These are phyloP conservation scores for Phalaenopsis aphrodite DNA, from an alignment of 106 monocot species.

Conservation along the genomic window DNA sequence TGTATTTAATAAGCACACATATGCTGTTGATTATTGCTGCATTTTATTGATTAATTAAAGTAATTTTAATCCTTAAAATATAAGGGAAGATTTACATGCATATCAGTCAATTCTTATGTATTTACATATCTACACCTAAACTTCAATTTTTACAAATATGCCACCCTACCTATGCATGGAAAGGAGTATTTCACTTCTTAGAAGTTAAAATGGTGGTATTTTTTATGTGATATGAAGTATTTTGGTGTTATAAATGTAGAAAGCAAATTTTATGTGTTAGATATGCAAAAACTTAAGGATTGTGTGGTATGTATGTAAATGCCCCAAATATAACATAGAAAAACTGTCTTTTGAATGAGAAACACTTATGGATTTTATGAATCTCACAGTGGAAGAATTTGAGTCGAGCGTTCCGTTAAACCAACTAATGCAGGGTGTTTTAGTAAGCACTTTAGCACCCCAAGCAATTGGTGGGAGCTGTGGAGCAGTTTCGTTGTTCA, in stretches of 20 bases:
- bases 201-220: too few relatives aligned
- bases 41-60: neutral
- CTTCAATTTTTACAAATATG: too few relatives aligned
- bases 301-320: too few relatives aligned
- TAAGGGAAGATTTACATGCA: neutral
- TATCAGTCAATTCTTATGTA: too few relatives aligned
- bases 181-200: too few relatives aligned
- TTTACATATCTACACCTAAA: too few relatives aligned
- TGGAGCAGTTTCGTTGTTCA: conserved; percentile 14
- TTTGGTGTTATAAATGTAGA: too few relatives aligned
- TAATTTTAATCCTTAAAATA: neutral
- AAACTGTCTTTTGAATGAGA: neutral
- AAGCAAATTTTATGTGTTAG: too few relatives aligned
- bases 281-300: too few relatives aligned
- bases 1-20: neutral
- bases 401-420: neutral
- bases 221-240: too few relatives aligned
- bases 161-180: too few relatives aligned
- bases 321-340: neutral
- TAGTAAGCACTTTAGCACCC: conserved; percentile 24
- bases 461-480: conserved; percentile 20
- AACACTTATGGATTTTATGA: neutral
- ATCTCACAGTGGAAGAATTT: neutral
- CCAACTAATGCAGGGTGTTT: conserved; percentile 41
- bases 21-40: neutral